Evolutionary conservation across 306 rosid genomes (phyloP).

Genomic region (Trifolium dubium): DNA sequence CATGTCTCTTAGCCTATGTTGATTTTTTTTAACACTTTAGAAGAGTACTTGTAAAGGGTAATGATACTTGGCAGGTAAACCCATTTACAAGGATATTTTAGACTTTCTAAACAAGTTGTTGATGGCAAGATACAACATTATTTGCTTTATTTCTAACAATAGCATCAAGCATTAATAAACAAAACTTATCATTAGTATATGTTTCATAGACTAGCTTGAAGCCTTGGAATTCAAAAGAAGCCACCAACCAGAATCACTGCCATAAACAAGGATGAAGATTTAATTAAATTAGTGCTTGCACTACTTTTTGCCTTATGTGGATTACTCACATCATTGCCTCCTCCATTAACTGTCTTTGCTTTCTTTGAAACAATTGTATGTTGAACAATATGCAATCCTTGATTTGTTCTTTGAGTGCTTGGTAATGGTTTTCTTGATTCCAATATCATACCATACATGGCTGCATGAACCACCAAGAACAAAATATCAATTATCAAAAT

Average conservation of each 20-base stretch:
- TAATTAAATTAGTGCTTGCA: conserved; percentile 37
- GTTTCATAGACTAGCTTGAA: neutral
- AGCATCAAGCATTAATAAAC: neutral
- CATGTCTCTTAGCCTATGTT: too few species aligned
- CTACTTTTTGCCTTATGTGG: conserved; percentile 39
- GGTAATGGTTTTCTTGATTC: conserved; percentile 40
- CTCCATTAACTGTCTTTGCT: conserved; percentile 49
- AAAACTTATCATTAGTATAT: neutral
- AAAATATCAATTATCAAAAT: neutral
- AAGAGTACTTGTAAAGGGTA: too few species aligned
- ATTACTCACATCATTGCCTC: conserved; percentile 44
- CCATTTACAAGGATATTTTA: too few species aligned
- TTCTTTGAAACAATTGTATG: conserved; percentile 16
- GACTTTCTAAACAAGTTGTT: neutral
- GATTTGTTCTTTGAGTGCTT: conserved; percentile 33
- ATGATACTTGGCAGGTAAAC: too few species aligned
- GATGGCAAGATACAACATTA: neutral
- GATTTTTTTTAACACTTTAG: too few species aligned
- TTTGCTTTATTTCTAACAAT: neutral
- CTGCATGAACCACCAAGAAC: conserved; percentile 42
- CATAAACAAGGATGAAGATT: conserved; percentile 42
- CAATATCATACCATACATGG: conserved; percentile 18
- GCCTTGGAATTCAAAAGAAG: conserved; percentile 38
- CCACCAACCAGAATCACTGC: conserved; percentile 42
- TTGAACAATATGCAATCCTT: conserved; percentile 41